Base-by-base conservation (phyloP, 1,284 basidiomycete genomes). In the Pseudozyma sp. region DNA sequence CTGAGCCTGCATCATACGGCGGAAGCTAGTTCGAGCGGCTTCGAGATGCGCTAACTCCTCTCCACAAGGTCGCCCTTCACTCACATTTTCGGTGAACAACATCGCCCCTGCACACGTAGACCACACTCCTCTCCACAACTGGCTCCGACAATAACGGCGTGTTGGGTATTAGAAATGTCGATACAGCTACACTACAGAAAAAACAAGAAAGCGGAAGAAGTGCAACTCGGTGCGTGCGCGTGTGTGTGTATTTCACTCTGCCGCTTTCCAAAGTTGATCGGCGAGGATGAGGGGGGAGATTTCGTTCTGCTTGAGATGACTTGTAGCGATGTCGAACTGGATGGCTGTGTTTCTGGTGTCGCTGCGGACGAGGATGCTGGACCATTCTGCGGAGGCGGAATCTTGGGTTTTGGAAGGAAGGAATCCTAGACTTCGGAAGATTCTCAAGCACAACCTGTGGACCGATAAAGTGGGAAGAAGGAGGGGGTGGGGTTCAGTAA, bases 1-100 rank as follows among this genome's bases (percentile, higher is more conserved):
- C 81, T 87, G 13, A 84, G 81, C 39, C 81, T 87, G 9, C 79
- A 81, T n/a, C 86, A 87, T 70, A 81, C 85, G 0, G 84, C 86
- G 8, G 68, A 80, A 31, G 60, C 75, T 10, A 64, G 80, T 17
- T 76, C 71, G 37, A 77, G 81, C 37, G 79, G 81, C 14, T 86
- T 86, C 45, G 86, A 87, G 76, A 76, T 87, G 68, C 84, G 85
- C n/a, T 87, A 54, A 24, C 24, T 24, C 24, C 24, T 24, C 4
- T 24, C 24, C 24, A 24, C 24, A 1, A 24, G 24, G 24, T 24
- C 24, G 24, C 24, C 1, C 24, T 24, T 24, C 4, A 24, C 24
- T 24, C 24, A 4, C 1, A 2, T 4, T 24, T 24, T 1, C 2
- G 24, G 24, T 1, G 45, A 37, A 37, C 35, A 37, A 1, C 39